These are phyloP conservation scores for Gossypium rotundifolium DNA, from an alignment of 345 rosid genomes.

Conservation along the genomic window DNA sequence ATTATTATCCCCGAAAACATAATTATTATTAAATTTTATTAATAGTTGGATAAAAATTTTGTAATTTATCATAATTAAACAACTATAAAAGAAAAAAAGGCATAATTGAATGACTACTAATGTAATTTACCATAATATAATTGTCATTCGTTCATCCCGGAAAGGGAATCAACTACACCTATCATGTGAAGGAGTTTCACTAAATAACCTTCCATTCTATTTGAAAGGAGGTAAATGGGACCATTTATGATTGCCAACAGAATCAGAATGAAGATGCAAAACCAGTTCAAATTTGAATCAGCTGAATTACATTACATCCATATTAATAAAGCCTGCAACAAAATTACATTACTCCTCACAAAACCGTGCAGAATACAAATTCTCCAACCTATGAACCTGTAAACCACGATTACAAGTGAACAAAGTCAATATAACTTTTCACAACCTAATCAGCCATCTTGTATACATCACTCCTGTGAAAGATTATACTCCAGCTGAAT, in stretches of 20 bases:
- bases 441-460: not conserved
- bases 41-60: too few relatives aligned
- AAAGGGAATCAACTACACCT: too few relatives aligned
- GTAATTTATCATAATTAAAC: too few relatives aligned
- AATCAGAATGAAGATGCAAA: not conserved
- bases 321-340: not conserved
- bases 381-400: not conserved
- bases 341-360: not conserved
- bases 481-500: not conserved
- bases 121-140: too few relatives aligned
- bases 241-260: not conserved
- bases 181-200: too few relatives aligned
- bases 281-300: not conserved
- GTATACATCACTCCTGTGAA: not conserved
- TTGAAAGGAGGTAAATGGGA: too few relatives aligned
- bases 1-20: too few relatives aligned
- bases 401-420: not conserved
- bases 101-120: too few relatives aligned
- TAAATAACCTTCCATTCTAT: too few relatives aligned
- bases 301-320: not conserved
- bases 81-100: too few relatives aligned
- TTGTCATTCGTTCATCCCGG: too few relatives aligned
- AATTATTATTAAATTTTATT: too few relatives aligned
- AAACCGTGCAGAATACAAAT: not conserved
- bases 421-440: not conserved